phyloP scores from a whole-genome alignment of 305 asterid genomes.

The Caryopteris hybrid region DNA sequence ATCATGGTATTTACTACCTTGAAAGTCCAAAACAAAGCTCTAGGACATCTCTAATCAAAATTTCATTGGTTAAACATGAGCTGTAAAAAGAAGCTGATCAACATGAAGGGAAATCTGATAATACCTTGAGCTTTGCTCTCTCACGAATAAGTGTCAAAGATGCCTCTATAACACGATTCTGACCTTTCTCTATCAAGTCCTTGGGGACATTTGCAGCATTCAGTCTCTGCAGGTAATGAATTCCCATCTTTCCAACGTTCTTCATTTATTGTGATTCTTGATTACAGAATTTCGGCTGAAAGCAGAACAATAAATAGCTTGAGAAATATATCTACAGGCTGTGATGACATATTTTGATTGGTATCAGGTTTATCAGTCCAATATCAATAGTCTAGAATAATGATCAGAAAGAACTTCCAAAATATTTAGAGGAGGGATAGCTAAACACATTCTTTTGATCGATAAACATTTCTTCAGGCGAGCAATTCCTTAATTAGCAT shows the following conservation, averaged over 20 bases:
- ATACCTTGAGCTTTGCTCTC: conserved; percentile 95
- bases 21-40: too few species aligned
- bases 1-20: too few species aligned
- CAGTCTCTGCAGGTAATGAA: conserved; percentile 74
- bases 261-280: conserved; percentile 45
- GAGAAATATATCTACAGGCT: not conserved
- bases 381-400: not conserved
- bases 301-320: not conserved
- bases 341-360: not conserved
- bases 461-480: not conserved
- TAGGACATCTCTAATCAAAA: too few species aligned
- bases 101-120: not conserved
- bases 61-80: not conserved
- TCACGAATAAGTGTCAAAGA: conserved; percentile 94
- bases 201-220: conserved; percentile 71
- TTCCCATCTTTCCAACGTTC: conserved; percentile 62
- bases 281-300: conserved; percentile 7
- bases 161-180: conserved; percentile 94
- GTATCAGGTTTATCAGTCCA: not conserved
- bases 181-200: conserved; percentile 87
- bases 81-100: not conserved
- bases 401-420: conserved; percentile 1
- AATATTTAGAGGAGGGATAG: not conserved
- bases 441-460: not conserved
- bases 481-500: not conserved